Conservation (phyloP, 495 filamentous ascomycete species). For the Mytilinidion resinicola region DNA sequence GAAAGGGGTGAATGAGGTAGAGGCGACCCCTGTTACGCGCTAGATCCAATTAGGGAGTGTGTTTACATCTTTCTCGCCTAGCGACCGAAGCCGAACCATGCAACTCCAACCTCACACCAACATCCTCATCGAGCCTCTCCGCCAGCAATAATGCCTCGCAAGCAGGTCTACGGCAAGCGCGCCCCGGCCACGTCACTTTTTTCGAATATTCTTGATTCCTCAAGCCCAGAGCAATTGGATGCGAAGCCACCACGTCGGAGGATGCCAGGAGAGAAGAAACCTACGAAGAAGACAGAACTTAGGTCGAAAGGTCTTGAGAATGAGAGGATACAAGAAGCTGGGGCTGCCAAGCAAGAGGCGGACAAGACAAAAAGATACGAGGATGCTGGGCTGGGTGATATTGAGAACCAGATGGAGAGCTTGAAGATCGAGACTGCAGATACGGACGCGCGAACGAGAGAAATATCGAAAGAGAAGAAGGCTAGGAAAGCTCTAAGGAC, state of each 20-base stretch:
- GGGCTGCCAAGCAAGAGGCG: no score
- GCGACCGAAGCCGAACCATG: no score
- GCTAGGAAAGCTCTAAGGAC: neutral
- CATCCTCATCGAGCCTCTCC: no score
- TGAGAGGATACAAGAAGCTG: neutral
- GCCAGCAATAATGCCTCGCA: constrained; percentile 26
- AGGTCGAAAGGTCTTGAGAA: neutral
- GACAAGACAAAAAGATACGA: neutral
- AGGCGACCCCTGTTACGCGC: no score
- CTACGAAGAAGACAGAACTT: neutral
- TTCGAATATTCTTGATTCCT: constrained; percentile 7
- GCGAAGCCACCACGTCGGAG: neutral
- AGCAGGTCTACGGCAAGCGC: constrained; percentile 34
- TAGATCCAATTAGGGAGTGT: no score
- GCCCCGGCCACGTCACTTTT: constrained; percentile 10
- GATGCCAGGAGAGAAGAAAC: neutral
- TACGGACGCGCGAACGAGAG: neutral
- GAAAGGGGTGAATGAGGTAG: no score
- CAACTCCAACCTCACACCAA: no score
- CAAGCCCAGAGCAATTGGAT: constrained; percentile 15
- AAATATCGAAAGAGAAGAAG: neutral
- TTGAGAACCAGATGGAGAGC: neutral
- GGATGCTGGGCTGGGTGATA: neutral
- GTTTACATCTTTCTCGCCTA: no score
- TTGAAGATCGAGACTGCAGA: neutral